These are phyloP conservation scores for Malania oleifera DNA, from an alignment of 164 flowering plant species.

Conservation along the genomic window DNA sequence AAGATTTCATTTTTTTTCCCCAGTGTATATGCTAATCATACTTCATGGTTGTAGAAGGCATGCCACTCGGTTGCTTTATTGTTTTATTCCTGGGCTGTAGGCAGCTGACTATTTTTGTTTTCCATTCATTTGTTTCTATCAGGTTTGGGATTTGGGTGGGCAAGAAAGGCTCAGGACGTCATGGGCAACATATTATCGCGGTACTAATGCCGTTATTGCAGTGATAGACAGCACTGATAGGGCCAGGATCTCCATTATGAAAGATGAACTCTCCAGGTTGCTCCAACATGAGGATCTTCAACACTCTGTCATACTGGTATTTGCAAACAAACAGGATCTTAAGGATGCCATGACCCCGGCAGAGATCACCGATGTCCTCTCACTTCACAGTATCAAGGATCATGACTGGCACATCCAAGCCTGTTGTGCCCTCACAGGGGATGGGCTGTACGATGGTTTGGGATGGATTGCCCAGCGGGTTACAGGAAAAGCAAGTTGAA, in stretches of 20 bases:
- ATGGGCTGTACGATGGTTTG: constrained; percentile 80
- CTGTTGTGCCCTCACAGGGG: constrained; percentile 83
- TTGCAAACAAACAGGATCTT: constrained; percentile 90
- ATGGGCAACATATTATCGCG: constrained; percentile 96
- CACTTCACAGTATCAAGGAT: constrained; percentile 88
- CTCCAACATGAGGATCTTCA: constrained; percentile 83
- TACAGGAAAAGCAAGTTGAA: constrained; percentile 26
- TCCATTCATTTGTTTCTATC: constrained; percentile 13
- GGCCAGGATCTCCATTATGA: constrained; percentile 78
- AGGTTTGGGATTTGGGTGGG: constrained; percentile 97
- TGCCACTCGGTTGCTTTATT: no score
- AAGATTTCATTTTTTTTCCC: no score
- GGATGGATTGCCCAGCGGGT: constrained; percentile 89
- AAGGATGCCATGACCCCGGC: constrained; percentile 94
- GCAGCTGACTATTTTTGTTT: background rate
- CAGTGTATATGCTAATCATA: no score
- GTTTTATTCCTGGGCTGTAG: background rate
- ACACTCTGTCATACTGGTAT: constrained; percentile 64
- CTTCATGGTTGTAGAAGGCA: no score
- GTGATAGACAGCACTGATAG: constrained; percentile 96
- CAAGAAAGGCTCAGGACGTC: constrained; percentile 90
- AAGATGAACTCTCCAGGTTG: constrained; percentile 83
- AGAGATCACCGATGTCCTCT: constrained; percentile 82
- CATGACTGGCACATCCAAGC: constrained; percentile 98
- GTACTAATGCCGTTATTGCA: constrained; percentile 84